Conservation (phyloP, 2,329 filamentous ascomycete genomes). For the Fusarium keratoplasticum region DNA sequence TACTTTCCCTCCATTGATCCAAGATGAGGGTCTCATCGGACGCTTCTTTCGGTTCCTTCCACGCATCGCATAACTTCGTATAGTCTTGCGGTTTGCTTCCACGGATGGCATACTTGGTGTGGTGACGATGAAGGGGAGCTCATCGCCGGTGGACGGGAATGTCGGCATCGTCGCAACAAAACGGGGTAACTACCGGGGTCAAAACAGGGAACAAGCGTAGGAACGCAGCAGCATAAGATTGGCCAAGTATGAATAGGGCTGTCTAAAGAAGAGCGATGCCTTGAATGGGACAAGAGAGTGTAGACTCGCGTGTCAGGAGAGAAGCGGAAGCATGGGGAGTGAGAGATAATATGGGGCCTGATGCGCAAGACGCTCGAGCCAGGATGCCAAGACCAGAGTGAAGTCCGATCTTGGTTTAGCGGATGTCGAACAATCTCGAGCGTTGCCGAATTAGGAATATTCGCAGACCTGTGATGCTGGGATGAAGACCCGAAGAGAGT, state of each 20-base stretch:
- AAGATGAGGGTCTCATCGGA: not conserved
- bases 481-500: not conserved
- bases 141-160: not conserved
- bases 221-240: accelerated
- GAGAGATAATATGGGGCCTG: not conserved
- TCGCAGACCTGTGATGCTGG: not conserved
- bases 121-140: not conserved
- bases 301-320: not conserved
- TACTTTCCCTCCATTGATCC: not conserved
- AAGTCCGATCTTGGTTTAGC: not conserved
- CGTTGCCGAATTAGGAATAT: not conserved
- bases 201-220: not conserved
- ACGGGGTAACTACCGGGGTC: not conserved
- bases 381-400: not conserved
- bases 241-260: not conserved
- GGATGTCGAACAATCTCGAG: not conserved
- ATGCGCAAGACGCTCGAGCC: not conserved
- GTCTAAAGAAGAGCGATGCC: not conserved
- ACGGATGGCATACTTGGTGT: not conserved
- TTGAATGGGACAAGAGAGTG: not conserved
- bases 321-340: not conserved
- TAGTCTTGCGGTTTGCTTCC: not conserved
- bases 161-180: not conserved
- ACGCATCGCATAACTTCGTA: not conserved
- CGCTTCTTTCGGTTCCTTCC: not conserved